A percentile compares a stretch with the other conserved stretches of the same genome.
phyloP scores from a whole-genome alignment of 768 basidiomycete genomes.

The Suillus americanus region DNA sequence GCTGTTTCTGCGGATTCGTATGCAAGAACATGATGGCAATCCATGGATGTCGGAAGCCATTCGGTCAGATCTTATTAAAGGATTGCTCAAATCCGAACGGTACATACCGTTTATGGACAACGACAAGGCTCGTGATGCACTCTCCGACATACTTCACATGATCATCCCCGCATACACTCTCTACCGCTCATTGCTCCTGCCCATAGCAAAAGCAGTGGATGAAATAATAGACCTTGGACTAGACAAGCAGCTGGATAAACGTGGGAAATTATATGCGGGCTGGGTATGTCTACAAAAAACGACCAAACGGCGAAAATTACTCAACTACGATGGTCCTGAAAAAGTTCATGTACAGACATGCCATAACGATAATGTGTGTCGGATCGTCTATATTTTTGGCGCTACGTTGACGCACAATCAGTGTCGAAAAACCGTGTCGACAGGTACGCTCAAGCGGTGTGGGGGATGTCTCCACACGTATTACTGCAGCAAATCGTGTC shows the following conservation, averaged over 20 bases:
- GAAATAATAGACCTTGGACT: conserved; percentile 7
- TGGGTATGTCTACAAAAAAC: conserved; percentile 21
- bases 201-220: conserved; percentile 13
- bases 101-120: conserved; percentile 21
- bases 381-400: background rate
- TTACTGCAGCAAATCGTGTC: conserved; percentile 28
- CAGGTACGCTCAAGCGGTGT: conserved; percentile 25
- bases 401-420: background rate
- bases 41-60: conserved; percentile 28
- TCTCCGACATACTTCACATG: conserved; percentile 13
- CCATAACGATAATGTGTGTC: conserved; percentile 23
- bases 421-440: conserved; percentile 20
- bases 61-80: conserved; percentile 18
- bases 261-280: conserved; percentile 19
- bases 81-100: conserved; percentile 24
- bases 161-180: conserved; percentile 25
- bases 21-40: conserved; percentile 25
- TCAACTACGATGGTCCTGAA: conserved; percentile 16
- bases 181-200: conserved; percentile 24
- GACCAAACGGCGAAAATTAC: conserved; percentile 18
- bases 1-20: conserved; percentile 15
- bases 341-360: conserved; percentile 24
- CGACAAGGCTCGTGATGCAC: conserved; percentile 7
- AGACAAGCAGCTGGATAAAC: conserved; percentile 14
- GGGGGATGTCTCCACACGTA: conserved; percentile 29